A percentile compares a stretch with the other conserved stretches of the same genome.
Conservation (phyloP, 768 basidiomycete genomes). For the Glaciozyma martinii region DNA sequence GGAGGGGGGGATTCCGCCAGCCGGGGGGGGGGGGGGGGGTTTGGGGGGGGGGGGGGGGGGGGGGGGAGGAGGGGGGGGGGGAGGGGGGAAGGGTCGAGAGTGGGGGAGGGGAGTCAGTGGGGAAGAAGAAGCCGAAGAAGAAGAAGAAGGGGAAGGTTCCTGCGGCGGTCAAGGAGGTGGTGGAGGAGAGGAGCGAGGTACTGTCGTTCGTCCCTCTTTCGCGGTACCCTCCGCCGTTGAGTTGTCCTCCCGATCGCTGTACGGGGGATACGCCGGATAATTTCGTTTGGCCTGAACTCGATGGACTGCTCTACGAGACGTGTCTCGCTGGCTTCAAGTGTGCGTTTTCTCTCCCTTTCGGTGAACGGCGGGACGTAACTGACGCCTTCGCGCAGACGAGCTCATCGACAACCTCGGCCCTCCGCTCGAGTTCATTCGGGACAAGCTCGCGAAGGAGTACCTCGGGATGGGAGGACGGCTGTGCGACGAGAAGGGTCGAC, state of each 20-base stretch:
- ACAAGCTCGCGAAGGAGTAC: conserved; percentile 24
- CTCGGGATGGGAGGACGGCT: conserved; percentile 24
- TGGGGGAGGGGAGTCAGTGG: too few species aligned
- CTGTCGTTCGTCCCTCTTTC: conserved; percentile 4
- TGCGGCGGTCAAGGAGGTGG: not conserved
- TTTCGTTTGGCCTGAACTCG: conserved; percentile 14
- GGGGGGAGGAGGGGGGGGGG: not conserved
- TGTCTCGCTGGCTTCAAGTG: conserved; percentile 25
- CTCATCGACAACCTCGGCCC: conserved; percentile 23
- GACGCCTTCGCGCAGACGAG: conserved; percentile 13
- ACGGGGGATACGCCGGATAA: conserved; percentile 10
- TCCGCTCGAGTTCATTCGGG: conserved; percentile 17
- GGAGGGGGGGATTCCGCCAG: too few species aligned
- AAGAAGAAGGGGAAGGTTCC: too few species aligned
- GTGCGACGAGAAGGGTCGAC: conserved; percentile 16
- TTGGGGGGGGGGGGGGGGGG: not conserved
- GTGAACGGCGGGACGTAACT: not conserved
- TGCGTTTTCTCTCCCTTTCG: not conserved
- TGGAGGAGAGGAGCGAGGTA: not conserved
- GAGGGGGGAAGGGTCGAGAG: not conserved
- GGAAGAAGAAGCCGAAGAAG: too few species aligned
- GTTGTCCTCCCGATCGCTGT: conserved; percentile 26
- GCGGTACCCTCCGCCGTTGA: conserved; percentile 16
- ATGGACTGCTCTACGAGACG: conserved; percentile 25
- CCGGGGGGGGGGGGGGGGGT: too few species aligned